A percentile compares a stretch with the other conserved stretches of the same genome.
These are phyloP conservation scores for Heimioporus sp. DNA, from an alignment of 768 basidiomycete genomes.

Conservation along the genomic window DNA sequence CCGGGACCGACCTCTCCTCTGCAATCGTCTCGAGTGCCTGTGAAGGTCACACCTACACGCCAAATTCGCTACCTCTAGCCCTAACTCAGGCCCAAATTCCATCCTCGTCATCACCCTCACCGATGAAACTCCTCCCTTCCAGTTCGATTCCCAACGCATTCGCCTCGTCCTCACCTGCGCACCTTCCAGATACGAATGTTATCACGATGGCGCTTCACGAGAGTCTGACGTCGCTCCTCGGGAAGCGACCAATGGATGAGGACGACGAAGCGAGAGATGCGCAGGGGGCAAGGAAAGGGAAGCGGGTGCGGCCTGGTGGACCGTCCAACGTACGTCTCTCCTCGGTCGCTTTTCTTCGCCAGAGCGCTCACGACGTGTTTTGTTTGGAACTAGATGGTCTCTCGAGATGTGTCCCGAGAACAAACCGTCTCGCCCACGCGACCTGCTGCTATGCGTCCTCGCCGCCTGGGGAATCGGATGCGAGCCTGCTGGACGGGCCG, in stretches of 20 bases:
- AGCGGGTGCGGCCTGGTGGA: slow-evolving; percentile 37
- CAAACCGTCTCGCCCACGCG: slow-evolving; percentile 12
- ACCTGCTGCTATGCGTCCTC: not conserved
- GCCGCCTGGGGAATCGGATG: slow-evolving; percentile 24
- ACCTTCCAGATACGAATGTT: slow-evolving; percentile 42
- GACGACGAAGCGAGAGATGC: slow-evolving; percentile 24
- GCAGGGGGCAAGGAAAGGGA: slow-evolving; percentile 27
- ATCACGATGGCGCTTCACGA: slow-evolving; percentile 63
- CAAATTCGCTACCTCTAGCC: slow-evolving; percentile 17
- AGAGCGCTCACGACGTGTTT: not conserved
- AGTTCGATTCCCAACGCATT: slow-evolving; percentile 17
- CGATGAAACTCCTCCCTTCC: slow-evolving; percentile 43
- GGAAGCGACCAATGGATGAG: slow-evolving; percentile 56
- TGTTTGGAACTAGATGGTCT: slow-evolving; percentile 15
- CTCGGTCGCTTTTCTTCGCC: not conserved
- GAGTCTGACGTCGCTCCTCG: slow-evolving; percentile 64
- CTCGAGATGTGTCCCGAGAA: slow-evolving; percentile 39
- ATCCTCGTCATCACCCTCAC: slow-evolving; percentile 55
- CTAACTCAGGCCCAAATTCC: slow-evolving; percentile 40
- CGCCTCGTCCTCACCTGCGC: slow-evolving; percentile 24
- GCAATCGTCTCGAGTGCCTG: not conserved
- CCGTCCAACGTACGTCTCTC: slow-evolving; percentile 33
- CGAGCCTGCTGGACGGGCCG: slow-evolving; percentile 26
- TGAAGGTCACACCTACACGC: not conserved
- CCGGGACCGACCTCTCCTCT: slow-evolving; percentile 1